Conservation (phyloP, 2,329 filamentous ascomycete genomes). For the Monilinia laxa region DNA sequence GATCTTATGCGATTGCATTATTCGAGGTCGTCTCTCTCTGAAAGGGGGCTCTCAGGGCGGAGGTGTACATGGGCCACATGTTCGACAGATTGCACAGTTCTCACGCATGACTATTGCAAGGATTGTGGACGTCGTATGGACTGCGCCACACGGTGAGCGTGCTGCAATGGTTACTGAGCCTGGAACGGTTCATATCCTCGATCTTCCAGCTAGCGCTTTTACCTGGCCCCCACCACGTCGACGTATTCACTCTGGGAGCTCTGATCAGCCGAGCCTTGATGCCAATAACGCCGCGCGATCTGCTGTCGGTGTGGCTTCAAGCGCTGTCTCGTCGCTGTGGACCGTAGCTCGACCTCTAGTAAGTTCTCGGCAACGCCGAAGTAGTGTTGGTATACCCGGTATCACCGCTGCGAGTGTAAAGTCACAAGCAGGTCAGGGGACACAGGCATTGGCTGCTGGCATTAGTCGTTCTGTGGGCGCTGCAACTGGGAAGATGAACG, state of each 20-base stretch:
- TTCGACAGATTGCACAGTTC: slow-evolving; percentile 85
- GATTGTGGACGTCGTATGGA: slow-evolving; percentile 89
- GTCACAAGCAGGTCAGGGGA: slow-evolving; percentile 63
- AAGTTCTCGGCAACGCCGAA: slow-evolving; percentile 37
- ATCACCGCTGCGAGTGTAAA: slow-evolving; percentile 35
- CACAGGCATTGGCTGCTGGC: slow-evolving; percentile 70
- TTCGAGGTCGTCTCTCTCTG: slow-evolving; percentile 59
- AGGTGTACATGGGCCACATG: slow-evolving; percentile 51
- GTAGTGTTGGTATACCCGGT: slow-evolving; percentile 38
- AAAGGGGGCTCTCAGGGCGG: slow-evolving; percentile 50
- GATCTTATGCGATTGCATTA: slow-evolving; percentile 68
- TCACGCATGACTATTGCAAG: slow-evolving; percentile 88
- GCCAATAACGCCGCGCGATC: slow-evolving; percentile 50
- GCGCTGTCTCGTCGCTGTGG: slow-evolving; percentile 40
- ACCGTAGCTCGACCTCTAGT: slow-evolving; percentile 39
- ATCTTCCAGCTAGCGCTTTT: slow-evolving; percentile 78
- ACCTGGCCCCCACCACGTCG: slow-evolving; percentile 72
- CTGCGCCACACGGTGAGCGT: slow-evolving; percentile 74
- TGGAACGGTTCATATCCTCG: slow-evolving; percentile 91
- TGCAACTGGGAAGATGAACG: slow-evolving; percentile 66
- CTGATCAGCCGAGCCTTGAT: slow-evolving; percentile 38
- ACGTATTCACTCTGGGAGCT: slow-evolving; percentile 30
- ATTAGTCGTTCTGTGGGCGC: slow-evolving; percentile 71
- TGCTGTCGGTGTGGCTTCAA: slow-evolving; percentile 39
- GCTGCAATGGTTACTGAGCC: slow-evolving; percentile 89